Conservation (phyloP, 1,139 yeast species). For the Casaregolazyma suthepensis region DNA sequence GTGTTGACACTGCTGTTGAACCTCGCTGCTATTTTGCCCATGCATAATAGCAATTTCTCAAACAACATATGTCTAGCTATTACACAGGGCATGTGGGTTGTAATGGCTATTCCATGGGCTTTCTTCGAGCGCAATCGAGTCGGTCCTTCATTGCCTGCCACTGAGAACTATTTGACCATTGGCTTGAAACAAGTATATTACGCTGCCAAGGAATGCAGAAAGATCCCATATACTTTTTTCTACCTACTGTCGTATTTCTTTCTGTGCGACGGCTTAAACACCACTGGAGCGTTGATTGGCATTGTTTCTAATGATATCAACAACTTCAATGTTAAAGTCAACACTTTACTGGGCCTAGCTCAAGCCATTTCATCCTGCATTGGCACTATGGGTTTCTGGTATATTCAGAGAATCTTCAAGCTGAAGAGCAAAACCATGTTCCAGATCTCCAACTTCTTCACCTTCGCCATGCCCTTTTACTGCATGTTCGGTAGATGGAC, state of each 20-base stretch:
- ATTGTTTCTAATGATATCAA: conserved; percentile 14
- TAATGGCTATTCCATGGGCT: conserved; percentile 18
- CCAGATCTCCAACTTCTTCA: conserved; percentile 16
- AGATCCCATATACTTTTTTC: conserved; percentile 17
- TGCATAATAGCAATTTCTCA: conserved; percentile 14
- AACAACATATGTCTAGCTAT: conserved; percentile 15
- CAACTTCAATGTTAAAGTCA: conserved; percentile 13
- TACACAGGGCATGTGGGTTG: conserved; percentile 17
- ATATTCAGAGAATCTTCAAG: conserved; percentile 15
- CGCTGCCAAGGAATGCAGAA: conserved; percentile 15
- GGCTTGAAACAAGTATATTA: conserved; percentile 17
- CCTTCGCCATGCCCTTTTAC: conserved; percentile 17
- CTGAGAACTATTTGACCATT: conserved; percentile 13
- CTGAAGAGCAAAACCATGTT: conserved; percentile 18
- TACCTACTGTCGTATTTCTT: conserved; percentile 17
- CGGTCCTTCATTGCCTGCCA: conserved; percentile 15
- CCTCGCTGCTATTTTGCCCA: conserved; percentile 16
- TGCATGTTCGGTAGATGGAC: conserved; percentile 20
- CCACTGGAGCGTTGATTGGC: conserved; percentile 16
- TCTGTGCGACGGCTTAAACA: conserved; percentile 16
- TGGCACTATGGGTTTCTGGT: conserved; percentile 16
- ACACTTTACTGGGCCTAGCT: conserved; percentile 13
- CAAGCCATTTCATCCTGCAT: conserved; percentile 14
- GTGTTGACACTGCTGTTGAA: conserved; percentile 12
- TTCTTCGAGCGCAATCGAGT: conserved; percentile 12